Evolutionary conservation across 2,329 filamentous ascomycete species (phyloP).

Genomic region (Trichophyton mentagrophytes): DNA sequence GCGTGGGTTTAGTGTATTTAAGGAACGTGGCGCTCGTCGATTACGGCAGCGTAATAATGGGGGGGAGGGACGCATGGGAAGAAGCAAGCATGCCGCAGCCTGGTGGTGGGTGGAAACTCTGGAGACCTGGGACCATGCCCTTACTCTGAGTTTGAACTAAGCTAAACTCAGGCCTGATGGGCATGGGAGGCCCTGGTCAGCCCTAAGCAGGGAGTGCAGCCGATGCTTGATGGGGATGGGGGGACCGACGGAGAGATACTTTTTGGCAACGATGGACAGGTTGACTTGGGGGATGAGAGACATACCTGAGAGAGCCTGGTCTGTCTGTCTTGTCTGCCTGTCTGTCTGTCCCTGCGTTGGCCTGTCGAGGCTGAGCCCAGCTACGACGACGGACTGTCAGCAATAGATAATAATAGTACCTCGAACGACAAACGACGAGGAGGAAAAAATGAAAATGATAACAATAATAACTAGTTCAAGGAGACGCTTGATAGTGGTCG

Average conservation of each 20-base stretch:
- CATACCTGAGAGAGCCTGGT: not conserved
- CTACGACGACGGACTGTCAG: not conserved
- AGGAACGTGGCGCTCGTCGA: constrained; percentile 2
- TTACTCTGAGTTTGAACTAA: not conserved
- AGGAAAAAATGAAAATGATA: too few species aligned
- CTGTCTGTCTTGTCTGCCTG: not conserved
- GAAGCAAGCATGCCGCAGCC: not conserved
- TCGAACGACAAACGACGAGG: not conserved
- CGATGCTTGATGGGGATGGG: not conserved
- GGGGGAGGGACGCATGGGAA: not conserved
- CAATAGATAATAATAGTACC: not conserved
- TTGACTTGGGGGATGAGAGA: not conserved
- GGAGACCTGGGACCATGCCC: not conserved
- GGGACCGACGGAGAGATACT: not conserved
- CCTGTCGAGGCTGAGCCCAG: not conserved
- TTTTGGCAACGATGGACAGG: not conserved
- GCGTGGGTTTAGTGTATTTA: constrained; percentile 4
- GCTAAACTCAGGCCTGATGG: not conserved
- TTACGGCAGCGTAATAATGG: not conserved
- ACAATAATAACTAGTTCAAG: too few species aligned
- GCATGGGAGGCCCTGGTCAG: constrained; percentile 4
- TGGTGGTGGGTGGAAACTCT: not conserved
- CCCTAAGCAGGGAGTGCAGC: not conserved
- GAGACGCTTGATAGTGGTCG: not conserved
- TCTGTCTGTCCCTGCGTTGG: not conserved